Evolutionary conservation across 768 basidiomycete genomes (phyloP), one percentile per base, ranked within the genome.

Genomic region (Suillus cothurnatus): DNA sequence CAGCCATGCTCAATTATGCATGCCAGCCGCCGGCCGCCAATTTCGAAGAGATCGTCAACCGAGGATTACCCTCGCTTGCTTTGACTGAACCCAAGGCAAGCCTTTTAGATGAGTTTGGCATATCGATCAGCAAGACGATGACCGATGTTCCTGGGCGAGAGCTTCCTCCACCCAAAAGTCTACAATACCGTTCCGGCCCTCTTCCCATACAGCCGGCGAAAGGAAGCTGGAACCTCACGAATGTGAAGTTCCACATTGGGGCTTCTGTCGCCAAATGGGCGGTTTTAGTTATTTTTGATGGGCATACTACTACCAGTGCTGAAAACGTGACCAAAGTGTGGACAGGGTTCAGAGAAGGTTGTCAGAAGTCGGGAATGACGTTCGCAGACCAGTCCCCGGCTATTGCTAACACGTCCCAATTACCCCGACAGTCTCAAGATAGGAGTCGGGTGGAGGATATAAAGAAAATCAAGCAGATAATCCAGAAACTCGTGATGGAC

Each of bases 1-100:
- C 85, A 0, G 74, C 80, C n/a, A 93, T 94, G 92, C 28, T 53
- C 28, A 53, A 53, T 19, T 5, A 53, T 8, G 17, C 52, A 31
- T 53, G 52, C 28, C 19, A 2, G 17, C 0, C 28, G 0, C 52
- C 19, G 19, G 28, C 8, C 1, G 19, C 8, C 19, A 53, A 53
- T 19, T 53, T 53, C 0, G 28, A 52, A 2, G 50, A 52, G 17
- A 52, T 52, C 8, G 19, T 52, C 50, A 28, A 19, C 15, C 2
- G 8, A 52, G 50, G 50, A 88, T 93, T 64, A 81, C 63, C 81
- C 78, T 52, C 50, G 4, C 50, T 52, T 52, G 50, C 50, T 9
- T 31, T 52, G 50, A 52, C 28, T 19, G 28, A 52, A 52, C 50
- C 50, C 15, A 28, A 52, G 7, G 26, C 9, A 8, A 52, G 28